Evolutionary conservation across 371 early-diverging fungal species (phyloP), one percentile per base, ranked within the genome.

Genomic region (Apophysomyces trapeziformis): DNA sequence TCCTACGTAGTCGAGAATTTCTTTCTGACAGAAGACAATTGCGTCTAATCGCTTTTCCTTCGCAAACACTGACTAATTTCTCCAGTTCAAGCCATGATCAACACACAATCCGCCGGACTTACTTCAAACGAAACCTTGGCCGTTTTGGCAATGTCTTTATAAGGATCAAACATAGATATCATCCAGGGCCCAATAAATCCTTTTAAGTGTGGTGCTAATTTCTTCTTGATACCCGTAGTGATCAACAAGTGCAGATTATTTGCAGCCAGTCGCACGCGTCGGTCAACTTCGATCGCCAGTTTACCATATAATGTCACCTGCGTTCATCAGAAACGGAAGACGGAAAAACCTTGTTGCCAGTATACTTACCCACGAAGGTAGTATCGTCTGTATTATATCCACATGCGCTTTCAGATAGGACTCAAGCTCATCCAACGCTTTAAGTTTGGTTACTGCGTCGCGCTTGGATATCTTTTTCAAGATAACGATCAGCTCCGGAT

Each of bases 371-470:
- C 83, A 82, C 35, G 66, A 68, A 6, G 76, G 50, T 18, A 76
- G 44, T 18, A 83, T 66, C 12, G 62, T 37, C 4, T 65, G 35
- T 43, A 76, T 70, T 8, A 70, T 78, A 21, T 61, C 62, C 5
- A 76, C 72, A 59, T 84, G 75, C 5, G 63, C 68, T 59, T 79
- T 77, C 16, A 89, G 65, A 74, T 86, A 86, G 12, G 66, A 66
- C 43, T 85, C 80, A 11, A 89, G 64, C 60, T 91, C 91, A 39
- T 90, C 89, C 39, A 91, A 76, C n/a, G 91, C 89, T 56, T 87
- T 85, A 37, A 89, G 66, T 60, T 90, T 90, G n/a, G 90, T 90
- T 18, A 84, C 78, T 14, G 88, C 69, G 68, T 89, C 88, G 61
- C 89, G 85, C 62, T 91, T 91, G 16, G 82, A 75, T 21, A 88